A percentile compares a stretch with the other conserved stretches of the same genome.
These are phyloP conservation scores for Beauveria sp. DNA, from an alignment of 2,329 filamentous ascomycete genomes.

Conservation along the genomic window DNA sequence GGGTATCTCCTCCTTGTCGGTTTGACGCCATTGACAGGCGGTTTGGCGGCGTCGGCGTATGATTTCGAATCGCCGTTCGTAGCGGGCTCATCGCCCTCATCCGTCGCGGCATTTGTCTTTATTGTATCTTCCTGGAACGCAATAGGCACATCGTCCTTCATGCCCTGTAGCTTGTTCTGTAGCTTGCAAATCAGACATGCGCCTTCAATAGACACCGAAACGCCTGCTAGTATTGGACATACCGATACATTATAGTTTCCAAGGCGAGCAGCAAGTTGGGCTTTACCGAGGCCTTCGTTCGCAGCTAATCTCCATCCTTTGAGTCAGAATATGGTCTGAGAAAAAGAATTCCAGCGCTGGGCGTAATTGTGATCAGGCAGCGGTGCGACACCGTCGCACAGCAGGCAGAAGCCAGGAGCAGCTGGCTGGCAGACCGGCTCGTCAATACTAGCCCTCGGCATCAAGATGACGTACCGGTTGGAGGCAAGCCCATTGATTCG, in stretches of 20 bases:
- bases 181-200: background rate
- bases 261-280: background rate
- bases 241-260: background rate
- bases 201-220: background rate
- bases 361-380: too few species aligned
- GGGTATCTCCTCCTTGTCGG: constrained; percentile 1
- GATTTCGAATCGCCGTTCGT: constrained; percentile 1
- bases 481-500: background rate
- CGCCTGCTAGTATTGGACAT: background rate
- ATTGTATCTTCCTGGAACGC: background rate
- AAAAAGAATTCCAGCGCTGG: background rate
- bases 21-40: background rate
- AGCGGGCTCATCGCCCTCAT: background rate
- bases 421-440: background rate
- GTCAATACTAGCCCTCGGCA: background rate
- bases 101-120: background rate
- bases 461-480: background rate
- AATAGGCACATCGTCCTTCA: background rate
- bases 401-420: background rate
- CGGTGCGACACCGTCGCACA: background rate
- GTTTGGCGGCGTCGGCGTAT: background rate
- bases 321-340: background rate
- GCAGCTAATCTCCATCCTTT: background rate
- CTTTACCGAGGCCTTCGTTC: background rate
- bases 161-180: background rate